phyloP scores from a whole-genome alignment of 148 eudicot genomes.

The Camellia lanceoleosa region DNA sequence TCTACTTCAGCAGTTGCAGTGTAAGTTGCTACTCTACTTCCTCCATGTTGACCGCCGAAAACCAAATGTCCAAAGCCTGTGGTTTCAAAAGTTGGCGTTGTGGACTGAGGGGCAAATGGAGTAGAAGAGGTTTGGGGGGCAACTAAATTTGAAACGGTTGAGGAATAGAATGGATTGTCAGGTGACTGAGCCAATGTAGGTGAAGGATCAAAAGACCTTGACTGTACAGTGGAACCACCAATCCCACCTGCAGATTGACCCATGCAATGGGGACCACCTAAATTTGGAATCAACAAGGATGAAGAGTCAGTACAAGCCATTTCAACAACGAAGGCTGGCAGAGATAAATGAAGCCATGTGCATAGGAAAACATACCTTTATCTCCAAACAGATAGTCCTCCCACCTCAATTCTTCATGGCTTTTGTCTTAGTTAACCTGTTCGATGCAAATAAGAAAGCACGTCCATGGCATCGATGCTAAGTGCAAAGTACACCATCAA shows the following conservation, averaged over 20 bases:
- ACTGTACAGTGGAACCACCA: background rate
- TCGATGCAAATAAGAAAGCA: too few relatives aligned
- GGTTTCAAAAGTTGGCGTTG: background rate
- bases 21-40: constrained; percentile 23
- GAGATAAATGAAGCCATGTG: background rate
- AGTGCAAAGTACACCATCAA: too few relatives aligned
- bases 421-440: constrained; percentile 13
- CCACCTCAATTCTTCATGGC: constrained; percentile 27
- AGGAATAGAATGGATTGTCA: background rate
- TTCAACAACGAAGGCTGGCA: background rate
- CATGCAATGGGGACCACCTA: too few relatives aligned
- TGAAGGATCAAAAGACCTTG: constrained; percentile 13
- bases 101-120: background rate
- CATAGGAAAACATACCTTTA: constrained; percentile 33
- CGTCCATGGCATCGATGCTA: too few relatives aligned
- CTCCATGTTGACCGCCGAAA: background rate
- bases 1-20: constrained; percentile 12
- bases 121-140: background rate
- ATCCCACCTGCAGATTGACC: constrained; percentile 18
- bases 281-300: background rate
- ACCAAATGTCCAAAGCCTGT: background rate
- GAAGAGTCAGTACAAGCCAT: background rate
- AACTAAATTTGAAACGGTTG: background rate
- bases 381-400: constrained; percentile 25
- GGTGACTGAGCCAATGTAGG: background rate